A percentile compares a stretch with the other conserved stretches of the same genome.
Evolutionary conservation across 441 rosid species (phyloP).

Genomic region (Omphalea diandra): DNA sequence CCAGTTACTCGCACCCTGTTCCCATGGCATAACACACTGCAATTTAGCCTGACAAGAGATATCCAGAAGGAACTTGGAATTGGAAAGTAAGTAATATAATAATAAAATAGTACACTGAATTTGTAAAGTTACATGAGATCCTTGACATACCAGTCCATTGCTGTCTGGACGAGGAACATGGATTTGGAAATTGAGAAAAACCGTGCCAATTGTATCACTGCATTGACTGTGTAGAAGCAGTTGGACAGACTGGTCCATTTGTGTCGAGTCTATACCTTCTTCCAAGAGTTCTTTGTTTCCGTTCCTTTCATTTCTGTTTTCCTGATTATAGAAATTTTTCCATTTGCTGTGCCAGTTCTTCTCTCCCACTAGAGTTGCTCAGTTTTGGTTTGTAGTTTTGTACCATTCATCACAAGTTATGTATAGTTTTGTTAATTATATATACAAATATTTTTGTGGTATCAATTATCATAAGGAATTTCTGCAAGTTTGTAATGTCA

Average conservation of each 20-base stretch:
- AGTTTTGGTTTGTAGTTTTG: constrained; percentile 25
- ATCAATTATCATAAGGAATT: neutral
- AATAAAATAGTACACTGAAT: neutral
- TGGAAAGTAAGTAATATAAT: constrained; percentile 43
- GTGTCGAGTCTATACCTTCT: neutral
- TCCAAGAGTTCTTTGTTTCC: neutral
- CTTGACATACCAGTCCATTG: neutral
- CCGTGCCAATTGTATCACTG: neutral
- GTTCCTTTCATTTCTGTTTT: neutral
- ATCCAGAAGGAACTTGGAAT: constrained; percentile 86
- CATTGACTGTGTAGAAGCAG: neutral
- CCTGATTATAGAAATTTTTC: constrained; percentile 8
- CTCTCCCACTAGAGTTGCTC: neutral
- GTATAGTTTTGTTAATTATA: constrained; percentile 23
- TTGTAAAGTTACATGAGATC: constrained; percentile 15
- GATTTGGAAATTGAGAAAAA: constrained; percentile 7
- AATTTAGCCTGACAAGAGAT: constrained; percentile 90
- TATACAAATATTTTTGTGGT: neutral
- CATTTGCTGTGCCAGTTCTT: neutral
- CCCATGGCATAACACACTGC: constrained; percentile 93
- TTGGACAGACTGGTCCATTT: neutral
- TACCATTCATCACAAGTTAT: constrained; percentile 7
- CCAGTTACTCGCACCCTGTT: constrained; percentile 92
- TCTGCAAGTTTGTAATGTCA: neutral
- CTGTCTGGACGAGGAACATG: neutral